phyloP scores from a whole-genome alignment of 805 yeast species.

The Starmerella kuoi region DNA sequence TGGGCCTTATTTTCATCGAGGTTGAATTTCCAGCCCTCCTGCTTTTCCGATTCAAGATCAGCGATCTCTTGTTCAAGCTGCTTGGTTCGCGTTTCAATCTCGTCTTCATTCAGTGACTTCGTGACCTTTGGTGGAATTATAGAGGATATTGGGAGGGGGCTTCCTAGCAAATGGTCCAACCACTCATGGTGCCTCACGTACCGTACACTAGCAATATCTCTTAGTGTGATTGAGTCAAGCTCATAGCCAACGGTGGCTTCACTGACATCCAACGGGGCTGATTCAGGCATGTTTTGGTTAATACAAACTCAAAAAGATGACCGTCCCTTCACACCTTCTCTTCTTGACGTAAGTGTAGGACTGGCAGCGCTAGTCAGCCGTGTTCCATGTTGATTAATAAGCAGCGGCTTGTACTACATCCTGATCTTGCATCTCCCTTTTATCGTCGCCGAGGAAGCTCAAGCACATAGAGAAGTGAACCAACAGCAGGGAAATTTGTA shows the following conservation, averaged over 20 bases:
- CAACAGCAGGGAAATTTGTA: no score
- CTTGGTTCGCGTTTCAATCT: constrained; percentile 18
- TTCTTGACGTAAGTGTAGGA: no score
- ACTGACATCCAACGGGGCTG: constrained; percentile 20
- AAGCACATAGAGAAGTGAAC: no score
- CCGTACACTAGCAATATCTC: constrained; percentile 34
- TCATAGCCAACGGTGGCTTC: constrained; percentile 31
- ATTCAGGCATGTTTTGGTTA: constrained; percentile 15
- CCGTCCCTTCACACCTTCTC: no score
- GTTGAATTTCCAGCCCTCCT: constrained; percentile 18
- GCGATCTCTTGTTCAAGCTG: constrained; percentile 23
- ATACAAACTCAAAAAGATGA: no score
- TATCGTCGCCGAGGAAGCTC: no score
- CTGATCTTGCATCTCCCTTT: no score
- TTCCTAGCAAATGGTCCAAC: constrained; percentile 33
- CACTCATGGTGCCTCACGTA: constrained; percentile 36
- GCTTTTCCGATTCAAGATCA: constrained; percentile 21
- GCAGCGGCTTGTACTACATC: no score
- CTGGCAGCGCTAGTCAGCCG: no score
- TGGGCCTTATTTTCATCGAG: constrained; percentile 17
- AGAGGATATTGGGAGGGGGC: constrained; percentile 26
- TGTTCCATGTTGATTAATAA: no score
- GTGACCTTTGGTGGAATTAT: constrained; percentile 21
- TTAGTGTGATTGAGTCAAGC: constrained; percentile 31
- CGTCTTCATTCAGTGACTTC: constrained; percentile 3